phyloP scores from a whole-genome alignment of 495 filamentous ascomycete species.

The Rhypophila decipiens region DNA sequence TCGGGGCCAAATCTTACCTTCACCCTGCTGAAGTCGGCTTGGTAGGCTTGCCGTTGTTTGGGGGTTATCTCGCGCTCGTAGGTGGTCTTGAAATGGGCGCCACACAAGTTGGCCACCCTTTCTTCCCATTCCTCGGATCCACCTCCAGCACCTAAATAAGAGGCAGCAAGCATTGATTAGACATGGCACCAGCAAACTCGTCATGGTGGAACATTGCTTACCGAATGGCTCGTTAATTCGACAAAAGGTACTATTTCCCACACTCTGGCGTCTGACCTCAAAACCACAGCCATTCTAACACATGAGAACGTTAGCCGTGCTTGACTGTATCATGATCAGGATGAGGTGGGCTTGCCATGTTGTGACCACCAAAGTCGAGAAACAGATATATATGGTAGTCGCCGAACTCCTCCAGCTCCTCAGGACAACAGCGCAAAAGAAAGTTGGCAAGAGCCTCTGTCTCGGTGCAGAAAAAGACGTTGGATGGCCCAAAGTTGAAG shows the following conservation, averaged over 20 bases:
- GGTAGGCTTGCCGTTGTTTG: no score
- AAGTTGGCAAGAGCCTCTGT: neutral
- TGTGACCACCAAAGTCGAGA: neutral
- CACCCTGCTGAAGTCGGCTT: no score
- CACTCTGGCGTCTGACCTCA: neutral
- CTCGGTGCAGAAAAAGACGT: neutral
- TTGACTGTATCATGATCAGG: no score
- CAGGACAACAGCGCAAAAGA: neutral
- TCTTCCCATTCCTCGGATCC: no score
- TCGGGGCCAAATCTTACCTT: no score
- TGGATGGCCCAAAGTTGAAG: neutral
- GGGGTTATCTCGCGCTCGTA: no score
- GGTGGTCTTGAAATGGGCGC: no score
- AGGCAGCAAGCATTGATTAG: no score
- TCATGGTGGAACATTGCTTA: no score
- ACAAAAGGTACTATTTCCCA: neutral
- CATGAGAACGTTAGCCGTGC: neutral
- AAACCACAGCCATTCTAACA: neutral
- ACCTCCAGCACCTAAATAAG: no score
- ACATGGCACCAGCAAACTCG: no score
- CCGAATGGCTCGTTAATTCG: neutral
- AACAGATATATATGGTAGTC: neutral
- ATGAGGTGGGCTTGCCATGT: neutral
- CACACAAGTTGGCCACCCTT: no score
- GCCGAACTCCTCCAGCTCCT: neutral